Evolutionary conservation across 495 filamentous ascomycete species (phyloP), one percentile per base, ranked within the genome.

Genomic region (Coniosporium apollinis): DNA sequence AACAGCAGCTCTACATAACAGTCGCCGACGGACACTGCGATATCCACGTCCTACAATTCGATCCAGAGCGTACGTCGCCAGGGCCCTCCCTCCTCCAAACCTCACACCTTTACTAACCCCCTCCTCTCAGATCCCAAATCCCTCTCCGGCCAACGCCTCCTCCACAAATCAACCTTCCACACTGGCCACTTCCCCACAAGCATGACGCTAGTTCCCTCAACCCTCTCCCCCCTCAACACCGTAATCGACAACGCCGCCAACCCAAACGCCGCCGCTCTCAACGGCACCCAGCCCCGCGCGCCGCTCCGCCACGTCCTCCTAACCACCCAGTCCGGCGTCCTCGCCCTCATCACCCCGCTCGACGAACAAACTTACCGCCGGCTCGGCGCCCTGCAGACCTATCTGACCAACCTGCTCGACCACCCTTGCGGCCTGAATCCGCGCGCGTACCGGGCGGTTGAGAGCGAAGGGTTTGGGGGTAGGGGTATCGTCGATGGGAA

Each of bases 11-110:
- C 9, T 80, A 74, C 51, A 74, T 96, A 38, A 62, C 93, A 5
- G 76, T 82, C 24, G 74, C 77, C 14, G 86, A 94, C 55, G 72
- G 79, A 24, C 82, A 94, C 42, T 79, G 78, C 36, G 79, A 83
- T 49, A 55, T 99, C 24, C 82, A 93, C 49, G 64, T 94, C 4
- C 51, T 94, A 31, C 82, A 96, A 56, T 99, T 86, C 50, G 84
- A 96, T 51, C 91, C 89, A 7, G 91, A 97, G 50, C 68, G 74
- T 76, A 58, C 45, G 66, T 46, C 16, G 26, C 19, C 17, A 24
- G 15, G 6, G 16, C 8, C 22, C 18, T 16, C 22, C 11, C 31
- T 26, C 15, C 3, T 9, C 24, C 22, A 22, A 30, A 15, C 18
- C n/a, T n/a, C n/a, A n/a, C 16, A 18, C 22, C 38, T 35, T 15